A percentile compares a stretch with the other conserved stretches of the same genome.
Evolutionary conservation across 164 flowering plant genomes (phyloP).

Genomic region (Piper longum): DNA sequence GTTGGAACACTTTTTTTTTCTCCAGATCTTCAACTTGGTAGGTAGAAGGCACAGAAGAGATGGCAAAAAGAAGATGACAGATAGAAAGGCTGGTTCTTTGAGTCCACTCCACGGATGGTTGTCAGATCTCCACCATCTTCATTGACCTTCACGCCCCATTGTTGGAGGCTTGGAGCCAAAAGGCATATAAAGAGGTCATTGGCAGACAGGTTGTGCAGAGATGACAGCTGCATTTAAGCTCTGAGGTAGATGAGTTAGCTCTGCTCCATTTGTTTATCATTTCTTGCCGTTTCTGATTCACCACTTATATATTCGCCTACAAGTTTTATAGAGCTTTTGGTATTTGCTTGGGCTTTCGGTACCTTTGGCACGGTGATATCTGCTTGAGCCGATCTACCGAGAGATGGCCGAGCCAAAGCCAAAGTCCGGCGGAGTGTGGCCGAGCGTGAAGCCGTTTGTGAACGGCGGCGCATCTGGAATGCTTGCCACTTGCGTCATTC

Average conservation of each 20-base stretch:
- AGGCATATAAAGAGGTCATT: too few species aligned
- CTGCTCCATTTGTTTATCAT: not conserved
- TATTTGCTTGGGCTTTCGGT: not conserved
- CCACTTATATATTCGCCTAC: too few species aligned
- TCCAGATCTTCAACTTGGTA: too few species aligned
- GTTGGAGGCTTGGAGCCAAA: too few species aligned
- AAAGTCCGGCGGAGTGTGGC: constrained; percentile 26
- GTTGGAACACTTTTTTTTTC: too few species aligned
- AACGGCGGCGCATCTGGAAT: constrained; percentile 52
- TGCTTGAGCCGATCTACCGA: not conserved
- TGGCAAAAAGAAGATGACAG: too few species aligned
- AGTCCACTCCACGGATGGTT: too few species aligned
- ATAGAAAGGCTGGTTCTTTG: too few species aligned
- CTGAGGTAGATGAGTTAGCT: not conserved
- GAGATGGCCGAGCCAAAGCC: constrained; percentile 29
- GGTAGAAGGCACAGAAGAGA: too few species aligned
- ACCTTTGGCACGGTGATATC: not conserved
- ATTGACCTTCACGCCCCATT: too few species aligned
- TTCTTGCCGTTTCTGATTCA: not conserved
- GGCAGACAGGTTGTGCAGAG: constrained; percentile 10
- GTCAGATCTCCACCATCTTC: too few species aligned
- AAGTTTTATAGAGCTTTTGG: not conserved
- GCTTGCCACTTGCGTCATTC: constrained; percentile 57
- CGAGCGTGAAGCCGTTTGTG: constrained; percentile 36
- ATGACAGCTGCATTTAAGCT: not conserved